Conservation (phyloP, 768 basidiomycete genomes). For the Gymnopilus junonius region DNA sequence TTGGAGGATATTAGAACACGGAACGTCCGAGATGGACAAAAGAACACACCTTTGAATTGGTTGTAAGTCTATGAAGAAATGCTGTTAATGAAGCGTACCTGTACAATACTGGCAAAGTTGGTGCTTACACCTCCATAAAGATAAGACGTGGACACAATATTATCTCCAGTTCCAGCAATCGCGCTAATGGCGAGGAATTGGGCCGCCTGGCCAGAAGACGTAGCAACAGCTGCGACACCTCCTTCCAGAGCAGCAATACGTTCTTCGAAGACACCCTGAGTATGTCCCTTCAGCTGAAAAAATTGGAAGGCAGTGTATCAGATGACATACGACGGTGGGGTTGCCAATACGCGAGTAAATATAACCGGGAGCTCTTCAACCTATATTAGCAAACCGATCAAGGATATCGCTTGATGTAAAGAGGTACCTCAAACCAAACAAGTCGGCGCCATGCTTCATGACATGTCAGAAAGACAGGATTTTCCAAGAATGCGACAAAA, state of each 20-base stretch:
- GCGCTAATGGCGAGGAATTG: slow-evolving; percentile 74
- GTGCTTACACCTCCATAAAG: slow-evolving; percentile 71
- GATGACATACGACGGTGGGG: slow-evolving; percentile 58
- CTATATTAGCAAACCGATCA: neutral
- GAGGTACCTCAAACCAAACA: slow-evolving; percentile 62
- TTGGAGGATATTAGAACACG: slow-evolving; percentile 21
- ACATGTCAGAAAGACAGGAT: neutral
- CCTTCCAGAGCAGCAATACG: slow-evolving; percentile 84
- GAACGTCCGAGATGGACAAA: slow-evolving; percentile 12
- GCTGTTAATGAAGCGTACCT: neutral
- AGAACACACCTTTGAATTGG: slow-evolving; percentile 62
- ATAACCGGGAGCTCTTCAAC: slow-evolving; percentile 53
- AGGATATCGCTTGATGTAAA: neutral
- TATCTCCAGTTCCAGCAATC: slow-evolving; percentile 69
- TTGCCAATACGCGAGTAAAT: slow-evolving; percentile 74
- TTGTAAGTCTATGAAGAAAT: slow-evolving; percentile 65
- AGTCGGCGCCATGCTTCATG: slow-evolving; percentile 67
- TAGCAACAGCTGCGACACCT: slow-evolving; percentile 75
- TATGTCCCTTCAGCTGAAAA: neutral
- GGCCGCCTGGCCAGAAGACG: slow-evolving; percentile 76
- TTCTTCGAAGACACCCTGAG: slow-evolving; percentile 77
- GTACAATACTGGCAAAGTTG: neutral
- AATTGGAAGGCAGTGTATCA: neutral
- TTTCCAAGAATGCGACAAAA: neutral
- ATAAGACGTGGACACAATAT: slow-evolving; percentile 75